A percentile compares a stretch with the other conserved stretches of the same genome.
phyloP scores from a whole-genome alignment of 495 filamentous ascomycete species.

The Aspergillus nanangensis region DNA sequence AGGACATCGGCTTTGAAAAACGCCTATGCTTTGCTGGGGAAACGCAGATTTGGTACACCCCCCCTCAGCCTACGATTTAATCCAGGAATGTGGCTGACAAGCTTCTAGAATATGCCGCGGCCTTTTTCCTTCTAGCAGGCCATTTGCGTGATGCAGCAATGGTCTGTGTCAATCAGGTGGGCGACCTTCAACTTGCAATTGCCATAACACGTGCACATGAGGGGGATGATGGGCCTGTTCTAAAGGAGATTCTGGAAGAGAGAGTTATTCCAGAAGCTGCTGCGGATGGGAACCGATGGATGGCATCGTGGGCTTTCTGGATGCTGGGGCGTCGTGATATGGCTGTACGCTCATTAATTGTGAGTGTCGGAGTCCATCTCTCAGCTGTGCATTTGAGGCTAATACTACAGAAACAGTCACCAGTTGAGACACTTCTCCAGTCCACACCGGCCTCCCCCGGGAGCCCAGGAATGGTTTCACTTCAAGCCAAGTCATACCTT shows the following conservation, averaged over 20 bases:
- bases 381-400: neutral
- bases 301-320: conserved; percentile 95
- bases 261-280: conserved; percentile 75
- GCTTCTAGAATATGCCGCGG: conserved; percentile 78
- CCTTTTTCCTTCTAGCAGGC: conserved; percentile 91
- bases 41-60: conserved; percentile 72
- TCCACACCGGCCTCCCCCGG: conserved; percentile 42
- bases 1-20: conserved; percentile 92
- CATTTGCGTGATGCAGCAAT: conserved; percentile 79
- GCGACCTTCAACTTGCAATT: conserved; percentile 87
- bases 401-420: conserved; percentile 51
- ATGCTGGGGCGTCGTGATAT: conserved; percentile 79
- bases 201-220: conserved; percentile 85
- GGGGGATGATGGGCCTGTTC: conserved; percentile 73
- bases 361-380: conserved; percentile 12
- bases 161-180: conserved; percentile 77
- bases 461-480: conserved; percentile 38
- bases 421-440: conserved; percentile 64
- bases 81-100: conserved; percentile 14
- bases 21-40: conserved; percentile 92
- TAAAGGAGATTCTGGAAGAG: conserved; percentile 72
- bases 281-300: conserved; percentile 83
- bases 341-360: conserved; percentile 79
- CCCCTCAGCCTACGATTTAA: neutral
- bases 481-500: conserved; percentile 73